Evolutionary conservation across 495 filamentous ascomycete genomes (phyloP).

Genomic region (Daldinia decipiens): DNA sequence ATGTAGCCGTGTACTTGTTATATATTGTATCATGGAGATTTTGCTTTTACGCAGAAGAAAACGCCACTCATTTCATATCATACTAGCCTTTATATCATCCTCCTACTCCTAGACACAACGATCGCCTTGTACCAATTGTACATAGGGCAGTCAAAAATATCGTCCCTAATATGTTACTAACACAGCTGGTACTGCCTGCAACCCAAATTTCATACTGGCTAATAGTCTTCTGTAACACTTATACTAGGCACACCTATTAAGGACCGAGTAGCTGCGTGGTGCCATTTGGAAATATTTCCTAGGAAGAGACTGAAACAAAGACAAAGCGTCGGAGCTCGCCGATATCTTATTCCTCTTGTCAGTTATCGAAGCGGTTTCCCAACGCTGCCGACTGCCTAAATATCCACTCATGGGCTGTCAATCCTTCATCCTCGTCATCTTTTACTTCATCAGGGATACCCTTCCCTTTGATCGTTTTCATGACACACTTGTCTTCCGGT

Average conservation of each 20-base stretch:
- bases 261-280: neutral
- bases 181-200: neutral
- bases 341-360: constrained; percentile 1
- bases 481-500: constrained; percentile 65
- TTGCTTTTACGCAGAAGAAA: neutral
- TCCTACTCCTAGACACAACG: neutral
- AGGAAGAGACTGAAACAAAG: neutral
- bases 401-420: constrained; percentile 38
- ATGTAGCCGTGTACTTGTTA: neutral
- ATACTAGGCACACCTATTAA: neutral
- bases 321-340: neutral
- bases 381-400: constrained; percentile 24
- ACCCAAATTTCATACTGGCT: neutral
- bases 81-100: neutral
- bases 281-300: neutral
- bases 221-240: neutral
- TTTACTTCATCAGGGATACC: constrained; percentile 44
- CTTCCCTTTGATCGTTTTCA: constrained; percentile 56
- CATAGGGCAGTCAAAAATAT: neutral
- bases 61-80: neutral
- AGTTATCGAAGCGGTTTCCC: constrained; percentile 34
- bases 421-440: constrained; percentile 46
- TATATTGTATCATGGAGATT: neutral
- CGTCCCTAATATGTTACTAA: neutral
- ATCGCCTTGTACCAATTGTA: neutral